phyloP scores from a whole-genome alignment of 805 yeast genomes.

The Barnettozyma vustinii region DNA sequence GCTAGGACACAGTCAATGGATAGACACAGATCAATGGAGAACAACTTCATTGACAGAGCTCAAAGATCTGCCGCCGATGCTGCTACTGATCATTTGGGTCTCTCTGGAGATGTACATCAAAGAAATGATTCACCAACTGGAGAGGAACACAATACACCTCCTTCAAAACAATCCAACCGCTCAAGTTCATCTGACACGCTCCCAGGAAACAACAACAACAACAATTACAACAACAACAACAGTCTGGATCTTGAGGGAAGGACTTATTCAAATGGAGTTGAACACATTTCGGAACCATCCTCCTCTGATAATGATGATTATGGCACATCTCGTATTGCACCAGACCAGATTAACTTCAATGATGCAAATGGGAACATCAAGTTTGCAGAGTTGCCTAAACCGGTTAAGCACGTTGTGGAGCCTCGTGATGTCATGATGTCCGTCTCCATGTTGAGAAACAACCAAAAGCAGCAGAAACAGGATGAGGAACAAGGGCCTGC shows the following conservation, averaged over 20 bases:
- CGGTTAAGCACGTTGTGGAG: conserved; percentile 43
- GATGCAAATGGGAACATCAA: conserved; percentile 13
- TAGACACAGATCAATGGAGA: conserved; percentile 13
- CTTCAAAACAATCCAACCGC: conserved; percentile 7
- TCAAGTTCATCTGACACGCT: conserved; percentile 13
- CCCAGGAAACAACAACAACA: conserved; percentile 6
- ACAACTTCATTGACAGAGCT: conserved; percentile 6
- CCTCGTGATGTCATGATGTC: conserved; percentile 85
- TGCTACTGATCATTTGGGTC: background rate
- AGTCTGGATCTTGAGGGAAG: conserved; percentile 6
- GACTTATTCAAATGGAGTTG: conserved; percentile 4
- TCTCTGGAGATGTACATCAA: background rate
- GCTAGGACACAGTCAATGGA: conserved; percentile 37
- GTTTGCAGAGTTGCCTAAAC: conserved; percentile 24
- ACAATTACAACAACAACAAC: conserved; percentile 6
- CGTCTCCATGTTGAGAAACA: conserved; percentile 68
- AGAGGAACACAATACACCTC: background rate
- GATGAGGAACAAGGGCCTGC: conserved; percentile 69
- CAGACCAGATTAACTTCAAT: conserved; percentile 4
- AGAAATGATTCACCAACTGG: too few species aligned
- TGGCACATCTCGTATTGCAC: conserved; percentile 2
- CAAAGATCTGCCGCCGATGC: background rate
- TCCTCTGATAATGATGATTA: conserved; percentile 15
- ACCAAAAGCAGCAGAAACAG: conserved; percentile 32
- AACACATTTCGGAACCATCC: conserved; percentile 23